phyloP scores from a whole-genome alignment of 129 eudicot species.

The Escallonia herrerae region DNA sequence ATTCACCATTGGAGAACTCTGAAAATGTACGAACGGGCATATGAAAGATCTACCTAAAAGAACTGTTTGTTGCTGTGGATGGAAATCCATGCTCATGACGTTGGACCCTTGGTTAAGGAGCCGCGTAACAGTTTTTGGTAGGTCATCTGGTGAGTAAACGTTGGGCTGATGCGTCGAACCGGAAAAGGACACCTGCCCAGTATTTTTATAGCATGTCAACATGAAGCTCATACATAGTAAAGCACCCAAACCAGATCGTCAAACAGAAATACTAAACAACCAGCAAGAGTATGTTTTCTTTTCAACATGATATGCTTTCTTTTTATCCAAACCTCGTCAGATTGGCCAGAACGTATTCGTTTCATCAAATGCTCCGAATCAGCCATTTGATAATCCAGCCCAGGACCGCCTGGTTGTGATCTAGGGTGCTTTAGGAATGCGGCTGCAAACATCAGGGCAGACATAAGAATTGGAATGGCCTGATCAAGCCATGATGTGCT shows the following conservation, averaged over 20 bases:
- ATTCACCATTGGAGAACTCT: too few relatives aligned
- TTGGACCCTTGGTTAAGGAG: slow-evolving; percentile 73
- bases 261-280: slow-evolving; percentile 7
- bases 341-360: slow-evolving; percentile 64
- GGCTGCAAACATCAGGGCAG: slow-evolving; percentile 33
- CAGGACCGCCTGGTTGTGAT: slow-evolving; percentile 70
- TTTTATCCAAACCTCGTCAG: slow-evolving; percentile 60
- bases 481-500: too few relatives aligned
- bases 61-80: slow-evolving; percentile 81
- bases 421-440: slow-evolving; percentile 77
- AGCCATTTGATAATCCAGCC: slow-evolving; percentile 76
- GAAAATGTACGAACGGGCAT: background rate
- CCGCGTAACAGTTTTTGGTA: slow-evolving; percentile 65
- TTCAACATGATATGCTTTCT: background rate
- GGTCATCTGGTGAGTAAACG: slow-evolving; percentile 67
- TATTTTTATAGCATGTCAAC: slow-evolving; percentile 20
- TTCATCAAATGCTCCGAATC: slow-evolving; percentile 84
- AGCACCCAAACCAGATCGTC: background rate
- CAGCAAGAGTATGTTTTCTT: background rate
- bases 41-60: slow-evolving; percentile 48
- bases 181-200: slow-evolving; percentile 55
- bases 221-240: background rate
- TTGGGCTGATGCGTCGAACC: slow-evolving; percentile 62
- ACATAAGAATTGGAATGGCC: background rate
- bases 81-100: slow-evolving; percentile 86